Conservation (phyloP, 2,329 filamentous ascomycete genomes). For the Alternaria solani region DNA sequence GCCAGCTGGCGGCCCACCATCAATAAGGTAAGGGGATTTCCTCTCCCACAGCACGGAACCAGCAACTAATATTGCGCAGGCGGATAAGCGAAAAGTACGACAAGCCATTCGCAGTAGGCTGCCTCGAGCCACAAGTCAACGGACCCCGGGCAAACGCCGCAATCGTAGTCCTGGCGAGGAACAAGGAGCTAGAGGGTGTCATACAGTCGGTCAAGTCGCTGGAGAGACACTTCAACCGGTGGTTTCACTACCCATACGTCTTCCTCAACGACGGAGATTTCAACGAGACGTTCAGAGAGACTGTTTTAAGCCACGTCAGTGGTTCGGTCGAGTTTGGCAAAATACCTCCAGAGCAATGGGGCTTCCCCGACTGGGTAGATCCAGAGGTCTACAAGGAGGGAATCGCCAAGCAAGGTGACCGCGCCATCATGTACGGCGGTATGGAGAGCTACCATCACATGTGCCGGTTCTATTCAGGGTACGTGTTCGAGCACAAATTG, state of each 20-base stretch:
- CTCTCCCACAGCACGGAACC: background rate
- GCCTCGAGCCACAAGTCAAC: constrained; percentile 77
- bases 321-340: constrained; percentile 89
- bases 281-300: constrained; percentile 91
- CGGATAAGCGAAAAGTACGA: constrained; percentile 98
- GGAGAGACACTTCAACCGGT: constrained; percentile 97
- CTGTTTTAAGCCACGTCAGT: constrained; percentile 89
- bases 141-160: constrained; percentile 89
- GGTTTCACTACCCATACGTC: constrained; percentile 98
- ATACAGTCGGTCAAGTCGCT: constrained; percentile 97
- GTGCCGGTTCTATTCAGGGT: constrained; percentile 99
- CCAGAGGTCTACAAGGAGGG: constrained; percentile 93
- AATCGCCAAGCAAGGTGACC: constrained; percentile 94
- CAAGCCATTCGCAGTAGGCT: constrained; percentile 93
- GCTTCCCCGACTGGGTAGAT: constrained; percentile 96
- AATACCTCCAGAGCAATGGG: constrained; percentile 91
- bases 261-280: constrained; percentile 98
- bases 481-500: constrained; percentile 43
- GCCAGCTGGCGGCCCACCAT: constrained; percentile 85
- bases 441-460: constrained; percentile 99
- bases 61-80: constrained; percentile 58
- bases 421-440: constrained; percentile 98
- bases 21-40: constrained; percentile 74
- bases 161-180: constrained; percentile 93
- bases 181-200: constrained; percentile 95